Conservation (phyloP, 345 rosid species). For the Lagerstroemia speciosa region DNA sequence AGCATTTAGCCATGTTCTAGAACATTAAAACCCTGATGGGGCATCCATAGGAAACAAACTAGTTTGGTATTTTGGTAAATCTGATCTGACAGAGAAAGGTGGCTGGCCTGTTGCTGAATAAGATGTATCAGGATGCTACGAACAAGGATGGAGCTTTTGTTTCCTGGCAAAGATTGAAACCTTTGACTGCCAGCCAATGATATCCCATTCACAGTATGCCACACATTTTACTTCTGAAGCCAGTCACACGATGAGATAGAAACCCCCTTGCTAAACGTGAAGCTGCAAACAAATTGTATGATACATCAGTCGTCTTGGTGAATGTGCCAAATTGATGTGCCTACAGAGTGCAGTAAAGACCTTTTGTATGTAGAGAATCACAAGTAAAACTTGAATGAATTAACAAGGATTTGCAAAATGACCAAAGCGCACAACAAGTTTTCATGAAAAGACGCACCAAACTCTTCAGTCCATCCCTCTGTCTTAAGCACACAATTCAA, state of each 20-base stretch:
- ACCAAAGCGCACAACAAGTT: not conserved
- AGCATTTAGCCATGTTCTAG: too few relatives aligned
- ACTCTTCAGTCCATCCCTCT: too few relatives aligned
- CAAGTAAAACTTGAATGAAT: not conserved
- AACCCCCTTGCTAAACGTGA: not conserved
- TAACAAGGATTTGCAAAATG: not conserved
- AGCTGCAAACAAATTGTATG: not conserved
- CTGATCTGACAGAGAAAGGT: too few relatives aligned
- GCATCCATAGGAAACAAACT: too few relatives aligned
- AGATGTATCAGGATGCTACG: not conserved
- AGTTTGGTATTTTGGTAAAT: too few relatives aligned
- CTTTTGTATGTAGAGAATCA: not conserved
- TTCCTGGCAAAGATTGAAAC: not conserved
- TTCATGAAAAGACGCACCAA: not conserved
- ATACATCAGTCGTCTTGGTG: not conserved
- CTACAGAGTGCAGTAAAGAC: not conserved
- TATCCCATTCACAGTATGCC: not conserved
- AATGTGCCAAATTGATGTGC: not conserved
- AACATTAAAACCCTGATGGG: too few relatives aligned
- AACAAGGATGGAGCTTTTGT: not conserved
- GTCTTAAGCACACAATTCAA: too few relatives aligned
- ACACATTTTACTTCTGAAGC: not conserved
- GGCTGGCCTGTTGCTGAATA: not conserved
- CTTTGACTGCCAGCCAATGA: not conserved
- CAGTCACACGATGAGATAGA: not conserved